Conservation (phyloP, 2,329 filamentous ascomycete genomes). For the Westerdykella aurantiaca region DNA sequence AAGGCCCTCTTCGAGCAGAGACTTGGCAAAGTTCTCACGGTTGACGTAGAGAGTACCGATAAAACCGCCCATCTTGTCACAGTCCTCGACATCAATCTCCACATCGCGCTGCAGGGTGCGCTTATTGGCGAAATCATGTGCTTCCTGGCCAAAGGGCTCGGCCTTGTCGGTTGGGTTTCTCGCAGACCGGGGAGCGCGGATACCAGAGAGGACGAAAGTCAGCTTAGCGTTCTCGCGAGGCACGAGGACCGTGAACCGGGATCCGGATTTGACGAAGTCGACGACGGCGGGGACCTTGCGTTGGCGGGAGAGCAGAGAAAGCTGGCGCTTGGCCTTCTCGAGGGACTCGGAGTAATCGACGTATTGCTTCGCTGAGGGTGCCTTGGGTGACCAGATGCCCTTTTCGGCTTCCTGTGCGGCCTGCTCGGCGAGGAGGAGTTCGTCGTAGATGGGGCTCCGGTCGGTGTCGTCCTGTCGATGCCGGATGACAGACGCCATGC, state of each 20-base stretch:
- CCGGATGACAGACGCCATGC: slow-evolving; percentile 88
- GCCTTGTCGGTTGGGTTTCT: slow-evolving; percentile 72
- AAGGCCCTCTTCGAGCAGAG: slow-evolving; percentile 87
- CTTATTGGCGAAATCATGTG: slow-evolving; percentile 81
- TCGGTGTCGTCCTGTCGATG: slow-evolving; percentile 94
- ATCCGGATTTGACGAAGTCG: slow-evolving; percentile 96
- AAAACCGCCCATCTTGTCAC: slow-evolving; percentile 95
- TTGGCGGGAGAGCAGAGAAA: slow-evolving; percentile 80
- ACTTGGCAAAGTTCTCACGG: slow-evolving; percentile 91
- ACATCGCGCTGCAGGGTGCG: slow-evolving; percentile 91
- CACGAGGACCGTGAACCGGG: slow-evolving; percentile 84
- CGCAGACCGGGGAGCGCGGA: slow-evolving; percentile 82
- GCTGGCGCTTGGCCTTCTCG: slow-evolving; percentile 92
- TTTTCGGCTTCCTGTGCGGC: slow-evolving; percentile 78
- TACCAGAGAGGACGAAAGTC: slow-evolving; percentile 88
- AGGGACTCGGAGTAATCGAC: slow-evolving; percentile 86
- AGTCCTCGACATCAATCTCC: slow-evolving; percentile 89
- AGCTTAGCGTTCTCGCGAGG: slow-evolving; percentile 91
- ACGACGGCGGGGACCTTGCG: slow-evolving; percentile 90
- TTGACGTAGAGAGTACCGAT: slow-evolving; percentile 92
- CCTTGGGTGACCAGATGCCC: slow-evolving; percentile 91
- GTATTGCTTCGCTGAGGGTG: slow-evolving; percentile 74
- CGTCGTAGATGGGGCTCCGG: slow-evolving; percentile 88
- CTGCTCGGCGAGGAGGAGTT: slow-evolving; percentile 73
- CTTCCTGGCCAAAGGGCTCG: slow-evolving; percentile 93